A percentile compares a stretch with the other conserved stretches of the same genome.
phyloP scores from a whole-genome alignment of 495 filamentous ascomycete species.

The Talaromyces nanjingensis region DNA sequence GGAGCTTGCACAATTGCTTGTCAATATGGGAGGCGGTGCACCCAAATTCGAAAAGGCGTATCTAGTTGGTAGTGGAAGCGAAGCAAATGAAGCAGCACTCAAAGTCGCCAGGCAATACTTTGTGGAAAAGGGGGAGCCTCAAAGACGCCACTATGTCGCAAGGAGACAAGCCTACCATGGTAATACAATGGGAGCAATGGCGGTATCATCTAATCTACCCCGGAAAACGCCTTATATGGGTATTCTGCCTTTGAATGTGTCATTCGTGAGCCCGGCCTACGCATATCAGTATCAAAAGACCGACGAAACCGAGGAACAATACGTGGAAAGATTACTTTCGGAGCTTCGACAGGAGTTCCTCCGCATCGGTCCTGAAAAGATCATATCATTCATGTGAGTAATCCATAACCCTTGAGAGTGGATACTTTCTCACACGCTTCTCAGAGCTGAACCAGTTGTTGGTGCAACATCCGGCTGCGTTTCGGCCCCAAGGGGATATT shows the following conservation, averaged over 20 bases:
- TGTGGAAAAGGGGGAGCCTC: conserved; percentile 27
- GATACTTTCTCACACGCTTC: conserved; percentile 37
- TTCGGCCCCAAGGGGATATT: conserved; percentile 56
- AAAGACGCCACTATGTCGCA: conserved; percentile 50
- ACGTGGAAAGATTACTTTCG: conserved; percentile 50
- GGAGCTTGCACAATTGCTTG: conserved; percentile 26
- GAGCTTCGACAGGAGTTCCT: conserved; percentile 73
- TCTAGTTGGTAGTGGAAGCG: conserved; percentile 22
- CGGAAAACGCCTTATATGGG: conserved; percentile 56
- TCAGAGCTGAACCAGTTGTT: conserved; percentile 8
- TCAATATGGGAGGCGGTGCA: conserved; percentile 33
- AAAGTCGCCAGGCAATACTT: conserved; percentile 45
- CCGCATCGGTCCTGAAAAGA: conserved; percentile 59
- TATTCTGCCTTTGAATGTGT: conserved; percentile 49
- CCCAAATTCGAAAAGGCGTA: conserved; percentile 21
- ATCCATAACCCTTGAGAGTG: conserved; percentile 29
- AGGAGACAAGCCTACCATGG: conserved; percentile 63
- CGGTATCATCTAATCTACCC: conserved; percentile 53
- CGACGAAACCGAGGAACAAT: conserved; percentile 32
- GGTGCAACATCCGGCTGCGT: conserved; percentile 48
- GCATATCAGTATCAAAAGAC: conserved; percentile 44
- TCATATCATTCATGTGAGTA: conserved; percentile 68
- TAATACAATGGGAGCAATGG: conserved; percentile 59
- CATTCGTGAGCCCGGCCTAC: conserved; percentile 58
- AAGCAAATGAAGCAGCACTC: conserved; percentile 54